Percentiles rank a stretch among this genome's conserved stretches.
Conservation (phyloP, 2,329 filamentous ascomycete genomes). For the Daldinia sp. region DNA sequence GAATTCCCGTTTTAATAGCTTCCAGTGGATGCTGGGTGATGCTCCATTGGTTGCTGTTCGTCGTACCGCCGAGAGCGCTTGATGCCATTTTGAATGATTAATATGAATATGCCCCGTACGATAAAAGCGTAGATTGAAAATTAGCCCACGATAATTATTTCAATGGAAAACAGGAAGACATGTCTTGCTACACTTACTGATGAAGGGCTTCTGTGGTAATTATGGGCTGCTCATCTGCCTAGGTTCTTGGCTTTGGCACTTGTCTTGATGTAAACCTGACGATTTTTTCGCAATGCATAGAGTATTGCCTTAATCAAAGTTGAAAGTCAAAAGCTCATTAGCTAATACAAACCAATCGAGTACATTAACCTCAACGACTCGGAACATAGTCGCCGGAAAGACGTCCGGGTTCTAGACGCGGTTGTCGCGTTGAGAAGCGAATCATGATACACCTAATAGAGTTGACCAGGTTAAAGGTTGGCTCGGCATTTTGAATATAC, state of each 20-base stretch:
- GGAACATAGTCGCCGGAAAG: not conserved
- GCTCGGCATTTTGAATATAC: not conserved
- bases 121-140: not conserved
- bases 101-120: not conserved
- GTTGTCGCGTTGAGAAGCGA: not conserved
- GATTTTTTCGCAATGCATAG: not conserved
- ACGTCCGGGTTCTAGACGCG: not conserved
- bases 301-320: not conserved
- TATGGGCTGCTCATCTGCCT: not conserved
- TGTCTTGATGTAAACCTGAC: slow-evolving; percentile 21
- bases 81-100: slow-evolving; percentile 11
- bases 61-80: not conserved
- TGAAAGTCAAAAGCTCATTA: not conserved
- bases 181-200: too few relatives aligned
- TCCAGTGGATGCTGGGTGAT: slow-evolving; percentile 21
- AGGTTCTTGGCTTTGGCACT: not conserved
- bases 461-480: not conserved
- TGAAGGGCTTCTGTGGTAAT: not conserved
- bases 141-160: not conserved
- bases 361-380: slow-evolving; percentile 1
- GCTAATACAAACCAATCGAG: not conserved
- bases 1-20: slow-evolving; percentile 21
- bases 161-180: not conserved
- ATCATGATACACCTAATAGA: not conserved
- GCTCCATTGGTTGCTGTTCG: slow-evolving; percentile 19